Base-by-base conservation (phyloP, 352 stramenopile species). In the Plasmopara viticola region DNA sequence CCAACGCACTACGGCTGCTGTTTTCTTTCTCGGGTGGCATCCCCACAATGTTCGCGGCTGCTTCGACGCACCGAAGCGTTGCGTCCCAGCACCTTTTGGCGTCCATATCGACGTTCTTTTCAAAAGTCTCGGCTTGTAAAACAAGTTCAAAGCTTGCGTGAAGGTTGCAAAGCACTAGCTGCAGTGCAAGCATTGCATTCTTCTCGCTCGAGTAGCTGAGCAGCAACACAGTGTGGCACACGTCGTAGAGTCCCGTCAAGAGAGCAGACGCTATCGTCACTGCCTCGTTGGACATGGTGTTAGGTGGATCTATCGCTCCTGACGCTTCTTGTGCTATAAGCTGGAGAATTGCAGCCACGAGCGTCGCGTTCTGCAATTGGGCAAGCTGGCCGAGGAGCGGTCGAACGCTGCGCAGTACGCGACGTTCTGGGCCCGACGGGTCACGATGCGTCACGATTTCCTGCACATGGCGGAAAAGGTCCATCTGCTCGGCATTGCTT, bases 151-250 rank as follows among this genome's bases (percentile, higher is more conserved):
- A 85, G 28, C 66, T 74, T 35, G 71, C 46, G 13, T 72, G 63
- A 9, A 85, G 53, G 6, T 35, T 58, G 6, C 38, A 17, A 17
- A 74, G 72, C 30, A 64, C 68, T 44, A 79, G 34, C 35, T 86
- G 74, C 33, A 91, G 64, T 42, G 77, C 70, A 35, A 68, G 46
- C 31, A 73, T 42, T 44, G 78, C 74, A 62, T 87, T 88, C 68
- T 86, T 86, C 59, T 88, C 81, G 31, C 51, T 89, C 28, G 77
- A 83, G 58, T 77, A 82, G 62, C 74, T 79, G 14, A 89, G 72
- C 60, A 89, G 62, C 20, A 88, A 58, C 50, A 87, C 64, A 14
- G 74, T 75, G 44, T 81, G 65, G 54, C 64, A 70, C 28, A 70
- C 60, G 12, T 86, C 71, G 42, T 74, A 86, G 25, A 88, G 68